Percentiles rank a stretch among this genome's conserved stretches.
Conservation (phyloP, 1,284 basidiomycete species). For the Hortiboletus rubellus region DNA sequence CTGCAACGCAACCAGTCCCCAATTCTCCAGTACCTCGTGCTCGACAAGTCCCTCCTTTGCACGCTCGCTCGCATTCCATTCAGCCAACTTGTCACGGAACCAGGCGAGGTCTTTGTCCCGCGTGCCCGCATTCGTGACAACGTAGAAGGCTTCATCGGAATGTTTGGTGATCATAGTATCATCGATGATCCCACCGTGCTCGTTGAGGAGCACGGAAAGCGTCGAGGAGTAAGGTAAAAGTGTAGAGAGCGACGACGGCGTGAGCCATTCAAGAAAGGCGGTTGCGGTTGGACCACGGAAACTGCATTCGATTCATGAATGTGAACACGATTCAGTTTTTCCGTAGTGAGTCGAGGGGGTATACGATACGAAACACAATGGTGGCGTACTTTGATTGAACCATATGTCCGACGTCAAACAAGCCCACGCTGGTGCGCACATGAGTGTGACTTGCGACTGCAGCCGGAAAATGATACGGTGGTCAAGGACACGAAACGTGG, state of each 20-base stretch:
- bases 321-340: neutral
- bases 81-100: constrained; percentile 66
- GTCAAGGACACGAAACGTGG: constrained; percentile 16
- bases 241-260: constrained; percentile 74
- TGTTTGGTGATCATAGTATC: constrained; percentile 90
- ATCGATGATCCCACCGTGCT: constrained; percentile 92
- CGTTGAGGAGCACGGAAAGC: constrained; percentile 87
- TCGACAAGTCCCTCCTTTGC: constrained; percentile 64
- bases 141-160: constrained; percentile 79
- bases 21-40: constrained; percentile 80
- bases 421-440: constrained; percentile 79
- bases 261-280: constrained; percentile 83
- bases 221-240: constrained; percentile 74
- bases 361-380: neutral
- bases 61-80: constrained; percentile 69
- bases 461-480: constrained; percentile 3
- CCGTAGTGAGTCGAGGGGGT: neutral
- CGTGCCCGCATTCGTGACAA: constrained; percentile 95
- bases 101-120: constrained; percentile 80
- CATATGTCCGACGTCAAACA: constrained; percentile 99
- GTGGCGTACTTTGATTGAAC: constrained; percentile 73
- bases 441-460: constrained; percentile 91
- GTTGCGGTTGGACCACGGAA: constrained; percentile 76
- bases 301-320: constrained; percentile 11
- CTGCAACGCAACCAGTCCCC: constrained; percentile 91